A percentile compares a stretch with the other conserved stretches of the same genome.
These are phyloP conservation scores for Yarrowia sp. DNA, from an alignment of 805 yeast genomes.

Conservation along the genomic window DNA sequence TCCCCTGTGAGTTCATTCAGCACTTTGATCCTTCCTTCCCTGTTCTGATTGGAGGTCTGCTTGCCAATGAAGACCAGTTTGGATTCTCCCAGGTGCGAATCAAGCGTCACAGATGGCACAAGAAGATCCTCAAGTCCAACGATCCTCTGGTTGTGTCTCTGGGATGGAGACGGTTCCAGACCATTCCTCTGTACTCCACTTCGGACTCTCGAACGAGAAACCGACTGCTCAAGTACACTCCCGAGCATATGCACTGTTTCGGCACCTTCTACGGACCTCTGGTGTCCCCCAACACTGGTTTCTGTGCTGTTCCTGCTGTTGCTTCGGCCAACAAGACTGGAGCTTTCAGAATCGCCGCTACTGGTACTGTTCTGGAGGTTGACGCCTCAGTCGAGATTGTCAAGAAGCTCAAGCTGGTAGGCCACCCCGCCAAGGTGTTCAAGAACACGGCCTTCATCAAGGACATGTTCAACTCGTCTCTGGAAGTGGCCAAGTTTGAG, in stretches of 20 bases:
- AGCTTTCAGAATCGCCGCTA: constrained; percentile 91
- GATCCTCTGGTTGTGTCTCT: constrained; percentile 91
- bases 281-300: constrained; percentile 96
- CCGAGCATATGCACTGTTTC: constrained; percentile 95
- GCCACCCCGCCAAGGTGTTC: constrained; percentile 89
- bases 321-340: constrained; percentile 82
- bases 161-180: constrained; percentile 99
- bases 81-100: constrained; percentile 91
- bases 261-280: constrained; percentile 97
- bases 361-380: constrained; percentile 93
- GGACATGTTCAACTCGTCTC: constrained; percentile 88
- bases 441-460: constrained; percentile 95
- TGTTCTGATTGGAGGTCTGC: constrained; percentile 82
- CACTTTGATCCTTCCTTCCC: constrained; percentile 85
- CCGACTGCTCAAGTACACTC: constrained; percentile 96
- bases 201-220: constrained; percentile 97
- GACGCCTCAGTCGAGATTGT: constrained; percentile 88
- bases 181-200: constrained; percentile 92
- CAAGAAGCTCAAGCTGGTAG: constrained; percentile 91
- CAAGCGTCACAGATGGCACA: constrained; percentile 99
- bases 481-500: constrained; percentile 96
- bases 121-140: constrained; percentile 87
- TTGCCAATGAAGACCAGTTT: constrained; percentile 87
- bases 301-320: constrained; percentile 89
- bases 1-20: constrained; percentile 89